A percentile compares a stretch with the other conserved stretches of the same genome.
phyloP scores from a whole-genome alignment of 352 stramenopile genomes.

The Pythium volutum region DNA sequence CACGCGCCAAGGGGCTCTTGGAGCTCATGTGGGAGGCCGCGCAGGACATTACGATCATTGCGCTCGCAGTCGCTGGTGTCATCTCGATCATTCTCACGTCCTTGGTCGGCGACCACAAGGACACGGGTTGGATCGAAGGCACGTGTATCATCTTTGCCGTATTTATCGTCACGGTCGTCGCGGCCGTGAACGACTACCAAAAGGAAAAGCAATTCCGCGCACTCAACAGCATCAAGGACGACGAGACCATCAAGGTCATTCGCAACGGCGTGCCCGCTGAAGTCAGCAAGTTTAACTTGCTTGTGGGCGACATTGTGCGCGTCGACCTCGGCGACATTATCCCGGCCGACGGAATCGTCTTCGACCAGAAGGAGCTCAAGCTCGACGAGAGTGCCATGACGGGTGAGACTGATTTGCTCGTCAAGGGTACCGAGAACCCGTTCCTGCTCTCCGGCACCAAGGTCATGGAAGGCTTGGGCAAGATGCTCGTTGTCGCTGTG shows the following conservation, averaged over 20 bases:
- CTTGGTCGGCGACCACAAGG: conserved; percentile 51
- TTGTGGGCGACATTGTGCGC: conserved; percentile 89
- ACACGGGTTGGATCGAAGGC: conserved; percentile 89
- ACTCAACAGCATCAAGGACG: conserved; percentile 84
- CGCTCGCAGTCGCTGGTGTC: conserved; percentile 49
- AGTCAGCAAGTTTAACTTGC: conserved; percentile 71
- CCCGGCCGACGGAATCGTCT: conserved; percentile 92
- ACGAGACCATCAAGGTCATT: conserved; percentile 84
- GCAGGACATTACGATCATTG: conserved; percentile 77
- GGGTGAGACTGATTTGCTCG: conserved; percentile 93
- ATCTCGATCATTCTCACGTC: conserved; percentile 51
- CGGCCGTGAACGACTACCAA: conserved; percentile 90
- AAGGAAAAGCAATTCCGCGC: conserved; percentile 91
- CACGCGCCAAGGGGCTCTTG: conserved; percentile 42
- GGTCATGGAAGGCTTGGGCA: conserved; percentile 89
- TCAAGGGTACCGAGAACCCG: conserved; percentile 79
- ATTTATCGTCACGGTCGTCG: conserved; percentile 88
- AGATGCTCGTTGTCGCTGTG: conserved; percentile 93
- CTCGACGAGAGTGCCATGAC: conserved; percentile 96
- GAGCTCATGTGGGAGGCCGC: conserved; percentile 89
- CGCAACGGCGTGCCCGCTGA: conserved; percentile 61
- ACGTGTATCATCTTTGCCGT: conserved; percentile 90
- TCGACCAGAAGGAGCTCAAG: conserved; percentile 91
- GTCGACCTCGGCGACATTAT: conserved; percentile 93
- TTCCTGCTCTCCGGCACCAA: conserved; percentile 85